phyloP scores from a whole-genome alignment of 129 eudicot species.

The Centella asiatica region DNA sequence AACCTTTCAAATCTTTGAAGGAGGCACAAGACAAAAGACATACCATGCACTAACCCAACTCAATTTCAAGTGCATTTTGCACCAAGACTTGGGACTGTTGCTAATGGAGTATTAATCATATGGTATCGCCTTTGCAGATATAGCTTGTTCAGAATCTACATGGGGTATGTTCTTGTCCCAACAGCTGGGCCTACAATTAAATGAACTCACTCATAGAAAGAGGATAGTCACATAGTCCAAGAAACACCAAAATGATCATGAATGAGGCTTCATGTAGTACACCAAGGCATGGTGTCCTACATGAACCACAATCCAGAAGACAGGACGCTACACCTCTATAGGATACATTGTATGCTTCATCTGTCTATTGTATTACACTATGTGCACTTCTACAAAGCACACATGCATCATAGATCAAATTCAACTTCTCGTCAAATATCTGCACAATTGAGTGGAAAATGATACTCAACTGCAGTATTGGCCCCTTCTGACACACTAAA shows the following conservation, averaged over 20 bases:
- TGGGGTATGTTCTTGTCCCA: slow-evolving; percentile 13
- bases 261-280: slow-evolving; percentile 12
- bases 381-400: not conserved
- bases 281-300: slow-evolving; percentile 13
- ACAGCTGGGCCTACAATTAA: slow-evolving; percentile 9
- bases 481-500: no score
- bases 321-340: not conserved
- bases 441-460: not conserved
- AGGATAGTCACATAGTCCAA: slow-evolving; percentile 20
- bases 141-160: not conserved
- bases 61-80: slow-evolving; percentile 21
- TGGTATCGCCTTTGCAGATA: not conserved
- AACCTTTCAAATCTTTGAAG: no score
- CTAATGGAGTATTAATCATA: slow-evolving; percentile 7
- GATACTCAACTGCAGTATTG: not conserved
- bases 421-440: not conserved
- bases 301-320: not conserved
- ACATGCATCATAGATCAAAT: not conserved
- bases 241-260: not conserved
- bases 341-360: not conserved
- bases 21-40: slow-evolving; percentile 3
- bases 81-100: slow-evolving; percentile 16
- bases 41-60: not conserved
- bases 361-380: not conserved
- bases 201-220: slow-evolving; percentile 6